These are phyloP conservation scores for Penicillium desertorum DNA, from an alignment of 495 filamentous ascomycete species.

Conservation along the genomic window DNA sequence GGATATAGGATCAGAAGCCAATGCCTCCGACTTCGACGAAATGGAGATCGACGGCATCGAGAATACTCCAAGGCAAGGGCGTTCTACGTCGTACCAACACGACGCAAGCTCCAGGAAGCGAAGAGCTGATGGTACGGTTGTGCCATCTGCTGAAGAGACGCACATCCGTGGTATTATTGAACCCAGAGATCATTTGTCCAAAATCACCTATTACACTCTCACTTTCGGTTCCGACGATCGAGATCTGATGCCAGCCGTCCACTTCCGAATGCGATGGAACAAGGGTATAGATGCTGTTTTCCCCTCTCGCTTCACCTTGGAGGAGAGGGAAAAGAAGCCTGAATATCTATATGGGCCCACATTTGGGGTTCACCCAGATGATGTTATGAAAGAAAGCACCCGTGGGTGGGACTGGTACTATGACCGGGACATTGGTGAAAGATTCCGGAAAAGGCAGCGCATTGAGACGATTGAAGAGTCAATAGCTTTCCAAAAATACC, in stretches of 20 bases:
- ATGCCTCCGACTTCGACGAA: conserved; percentile 17
- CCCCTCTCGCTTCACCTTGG: conserved; percentile 44
- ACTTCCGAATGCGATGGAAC: conserved; percentile 49
- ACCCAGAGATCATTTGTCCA: conserved; percentile 41
- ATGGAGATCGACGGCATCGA: conserved; percentile 17
- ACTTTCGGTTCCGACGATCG: conserved; percentile 48
- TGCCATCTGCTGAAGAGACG: conserved; percentile 25
- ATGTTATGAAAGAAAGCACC: conserved; percentile 43
- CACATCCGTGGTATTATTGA: conserved; percentile 41
- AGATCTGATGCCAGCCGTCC: conserved; percentile 46
- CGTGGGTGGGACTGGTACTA: conserved; percentile 60
- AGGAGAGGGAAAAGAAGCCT: conserved; percentile 23
- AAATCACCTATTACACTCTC: conserved; percentile 36
- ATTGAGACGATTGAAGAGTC: conserved; percentile 31
- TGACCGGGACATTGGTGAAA: conserved; percentile 33
- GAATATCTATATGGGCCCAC: conserved; percentile 45
- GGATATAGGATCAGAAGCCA: conserved; percentile 13
- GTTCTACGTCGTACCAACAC: conserved; percentile 1
- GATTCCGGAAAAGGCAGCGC: conserved; percentile 42
- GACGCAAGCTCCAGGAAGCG: conserved; percentile 18
- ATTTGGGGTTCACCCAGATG: conserved; percentile 40
- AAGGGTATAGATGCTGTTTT: conserved; percentile 48
- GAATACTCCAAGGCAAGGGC: conserved; percentile 6
- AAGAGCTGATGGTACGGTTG: conserved; percentile 22
- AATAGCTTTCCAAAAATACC: conserved; percentile 34